Conservation (phyloP, 2,329 filamentous ascomycete genomes). For the Capronia americana region DNA sequence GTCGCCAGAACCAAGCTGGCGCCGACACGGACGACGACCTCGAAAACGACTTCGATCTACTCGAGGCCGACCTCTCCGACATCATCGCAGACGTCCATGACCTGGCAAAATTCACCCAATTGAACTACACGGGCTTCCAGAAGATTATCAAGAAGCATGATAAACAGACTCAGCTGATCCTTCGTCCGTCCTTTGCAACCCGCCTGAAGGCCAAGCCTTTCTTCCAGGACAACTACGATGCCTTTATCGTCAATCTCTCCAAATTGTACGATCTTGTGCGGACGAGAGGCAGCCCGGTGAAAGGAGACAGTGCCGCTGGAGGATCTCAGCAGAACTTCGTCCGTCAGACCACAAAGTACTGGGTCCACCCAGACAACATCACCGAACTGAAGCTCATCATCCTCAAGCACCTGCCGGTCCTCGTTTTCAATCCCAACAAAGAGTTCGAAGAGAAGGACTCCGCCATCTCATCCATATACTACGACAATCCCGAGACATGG, state of each 20-base stretch:
- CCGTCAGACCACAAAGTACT: slow-evolving; percentile 98
- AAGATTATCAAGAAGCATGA: slow-evolving; percentile 99
- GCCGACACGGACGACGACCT: slow-evolving; percentile 49
- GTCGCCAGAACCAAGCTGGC: slow-evolving; percentile 53
- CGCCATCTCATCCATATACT: slow-evolving; percentile 98
- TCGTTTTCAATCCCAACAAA: slow-evolving; percentile 97
- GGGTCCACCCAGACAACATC: slow-evolving; percentile 98
- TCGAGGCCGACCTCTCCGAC: slow-evolving; percentile 94
- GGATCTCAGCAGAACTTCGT: slow-evolving; percentile 94
- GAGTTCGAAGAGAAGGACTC: slow-evolving; percentile 90
- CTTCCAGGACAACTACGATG: slow-evolving; percentile 98
- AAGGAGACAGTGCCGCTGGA: slow-evolving; percentile 89
- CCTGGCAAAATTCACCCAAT: slow-evolving; percentile 94
- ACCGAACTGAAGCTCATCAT: slow-evolving; percentile 98
- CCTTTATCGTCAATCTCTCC: slow-evolving; percentile 91
- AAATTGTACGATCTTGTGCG: slow-evolving; percentile 94
- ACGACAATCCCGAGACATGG: slow-evolving; percentile 92
- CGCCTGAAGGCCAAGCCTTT: slow-evolving; percentile 95
- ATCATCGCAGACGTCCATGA: slow-evolving; percentile 99
- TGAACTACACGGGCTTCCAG: slow-evolving; percentile 99
- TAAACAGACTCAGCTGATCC: slow-evolving; percentile 94
- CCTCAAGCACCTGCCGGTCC: slow-evolving; percentile 92
- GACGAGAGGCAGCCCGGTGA: slow-evolving; percentile 88
- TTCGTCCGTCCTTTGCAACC: slow-evolving; percentile 94
- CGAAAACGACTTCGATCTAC: slow-evolving; percentile 90